A percentile compares a stretch with the other conserved stretches of the same genome.
phyloP scores from a whole-genome alignment of 768 basidiomycete genomes.

The Termitomyces titanicus region DNA sequence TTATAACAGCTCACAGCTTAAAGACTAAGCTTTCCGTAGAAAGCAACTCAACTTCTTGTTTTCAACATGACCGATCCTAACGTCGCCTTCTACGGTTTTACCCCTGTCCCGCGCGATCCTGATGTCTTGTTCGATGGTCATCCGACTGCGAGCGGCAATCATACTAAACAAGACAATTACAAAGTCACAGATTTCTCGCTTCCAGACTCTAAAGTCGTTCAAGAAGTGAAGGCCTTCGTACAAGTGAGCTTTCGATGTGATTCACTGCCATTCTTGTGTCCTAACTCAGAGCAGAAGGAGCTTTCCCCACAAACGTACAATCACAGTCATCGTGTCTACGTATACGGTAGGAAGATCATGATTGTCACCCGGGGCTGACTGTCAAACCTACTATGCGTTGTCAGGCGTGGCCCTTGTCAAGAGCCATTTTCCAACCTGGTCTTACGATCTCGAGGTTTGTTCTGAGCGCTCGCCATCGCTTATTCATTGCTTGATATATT shows the following conservation, averaged over 20 bases:
- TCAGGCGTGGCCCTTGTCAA: slow-evolving; percentile 44
- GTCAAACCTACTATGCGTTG: background rate
- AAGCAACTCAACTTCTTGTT: background rate
- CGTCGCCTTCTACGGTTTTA: slow-evolving; percentile 41
- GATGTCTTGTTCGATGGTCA: slow-evolving; percentile 44
- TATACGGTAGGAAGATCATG: slow-evolving; percentile 36
- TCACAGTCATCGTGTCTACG: slow-evolving; percentile 46
- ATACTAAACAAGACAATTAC: slow-evolving; percentile 39
- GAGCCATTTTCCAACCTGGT: slow-evolving; percentile 44
- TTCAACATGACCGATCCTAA: slow-evolving; percentile 20
- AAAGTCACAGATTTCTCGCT: slow-evolving; percentile 36
- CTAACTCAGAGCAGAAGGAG: slow-evolving; percentile 27
- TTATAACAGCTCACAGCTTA: background rate
- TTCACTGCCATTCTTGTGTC: background rate
- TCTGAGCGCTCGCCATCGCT: background rate
- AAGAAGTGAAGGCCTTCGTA: slow-evolving; percentile 36
- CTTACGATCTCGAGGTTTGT: slow-evolving; percentile 32
- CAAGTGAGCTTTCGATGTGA: slow-evolving; percentile 19
- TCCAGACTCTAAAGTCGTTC: slow-evolving; percentile 37
- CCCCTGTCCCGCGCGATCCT: slow-evolving; percentile 44
- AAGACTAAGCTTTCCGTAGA: background rate
- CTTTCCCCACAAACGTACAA: slow-evolving; percentile 43
- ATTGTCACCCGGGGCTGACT: background rate
- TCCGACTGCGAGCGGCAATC: slow-evolving; percentile 37
- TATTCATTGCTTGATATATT: background rate